Evolutionary conservation across 2,329 filamentous ascomycete species (phyloP).

Genomic region (Thielaviopsis musarum): DNA sequence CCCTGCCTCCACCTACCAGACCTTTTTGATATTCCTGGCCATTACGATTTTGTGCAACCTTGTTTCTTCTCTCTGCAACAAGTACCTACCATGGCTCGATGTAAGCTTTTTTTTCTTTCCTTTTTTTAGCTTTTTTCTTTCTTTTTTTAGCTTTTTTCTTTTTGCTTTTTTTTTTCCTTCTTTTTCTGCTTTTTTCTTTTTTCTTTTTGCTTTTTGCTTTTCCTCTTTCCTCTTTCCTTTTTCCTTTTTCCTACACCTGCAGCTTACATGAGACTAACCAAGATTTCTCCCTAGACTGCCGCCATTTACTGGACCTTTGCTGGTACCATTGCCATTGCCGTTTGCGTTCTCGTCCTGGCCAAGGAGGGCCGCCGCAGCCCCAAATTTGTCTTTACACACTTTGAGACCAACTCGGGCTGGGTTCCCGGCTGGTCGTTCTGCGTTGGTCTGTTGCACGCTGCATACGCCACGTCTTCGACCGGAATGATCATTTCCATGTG

Average conservation of each 20-base stretch:
- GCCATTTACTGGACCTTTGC: slow-evolving; percentile 62
- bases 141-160: not conserved
- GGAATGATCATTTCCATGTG: slow-evolving; percentile 73
- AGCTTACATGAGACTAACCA: not conserved
- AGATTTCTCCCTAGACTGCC: slow-evolving; percentile 35
- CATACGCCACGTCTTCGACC: slow-evolving; percentile 58
- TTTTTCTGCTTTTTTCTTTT: no score
- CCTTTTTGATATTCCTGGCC: slow-evolving; percentile 54
- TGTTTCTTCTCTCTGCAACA: slow-evolving; percentile 51
- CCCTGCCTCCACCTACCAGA: slow-evolving; percentile 40
- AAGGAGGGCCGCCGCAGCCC: slow-evolving; percentile 49
- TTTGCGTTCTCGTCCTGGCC: slow-evolving; percentile 46
- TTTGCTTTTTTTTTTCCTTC: no score
- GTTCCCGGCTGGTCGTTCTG: slow-evolving; percentile 54
- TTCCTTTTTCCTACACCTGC: not conserved
- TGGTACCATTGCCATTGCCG: slow-evolving; percentile 47
- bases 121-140: no score
- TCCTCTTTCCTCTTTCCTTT: not conserved
- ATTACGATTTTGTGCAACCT: slow-evolving; percentile 48
- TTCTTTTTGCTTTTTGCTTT: slow-evolving; percentile 9
- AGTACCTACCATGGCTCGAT: slow-evolving; percentile 50
- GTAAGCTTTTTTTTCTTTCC: slow-evolving; percentile 29
- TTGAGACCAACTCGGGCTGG: slow-evolving; percentile 55
- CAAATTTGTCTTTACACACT: slow-evolving; percentile 48
- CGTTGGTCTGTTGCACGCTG: slow-evolving; percentile 54